These are phyloP conservation scores for Cryphonectria radicalis DNA, from an alignment of 2,329 filamentous ascomycete genomes.

Conservation along the genomic window DNA sequence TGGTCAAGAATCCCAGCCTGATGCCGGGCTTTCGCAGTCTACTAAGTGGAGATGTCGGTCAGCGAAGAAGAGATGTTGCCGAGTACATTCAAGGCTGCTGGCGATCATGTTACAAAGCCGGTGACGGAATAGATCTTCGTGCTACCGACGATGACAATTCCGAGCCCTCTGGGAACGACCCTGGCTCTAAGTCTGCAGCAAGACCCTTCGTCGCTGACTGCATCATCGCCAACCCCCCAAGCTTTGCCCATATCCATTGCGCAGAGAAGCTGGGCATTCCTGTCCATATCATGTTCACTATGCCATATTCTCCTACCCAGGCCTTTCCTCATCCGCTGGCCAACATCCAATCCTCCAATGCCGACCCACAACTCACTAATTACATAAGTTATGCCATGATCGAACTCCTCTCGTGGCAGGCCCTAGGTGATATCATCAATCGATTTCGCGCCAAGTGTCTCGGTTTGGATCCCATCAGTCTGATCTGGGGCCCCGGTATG, in stretches of 20 bases:
- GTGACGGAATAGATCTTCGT: no score
- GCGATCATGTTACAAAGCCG: slow-evolving; percentile 69
- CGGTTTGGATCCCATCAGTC: slow-evolving; percentile 75
- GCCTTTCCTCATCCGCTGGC: slow-evolving; percentile 86
- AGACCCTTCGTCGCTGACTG: slow-evolving; percentile 81
- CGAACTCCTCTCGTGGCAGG: slow-evolving; percentile 93
- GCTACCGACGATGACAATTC: slow-evolving; percentile 71
- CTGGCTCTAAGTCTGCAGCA: no score
- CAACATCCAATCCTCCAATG: slow-evolving; percentile 71
- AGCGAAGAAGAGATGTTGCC: slow-evolving; percentile 73
- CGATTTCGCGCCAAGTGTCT: slow-evolving; percentile 45
- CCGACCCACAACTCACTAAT: slow-evolving; percentile 75
- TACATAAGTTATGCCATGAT: slow-evolving; percentile 83
- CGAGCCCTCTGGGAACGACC: slow-evolving; percentile 29
- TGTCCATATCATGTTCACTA: slow-evolving; percentile 89
- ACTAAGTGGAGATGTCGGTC: slow-evolving; percentile 75
- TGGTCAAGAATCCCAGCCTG: slow-evolving; percentile 86
- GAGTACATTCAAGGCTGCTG: slow-evolving; percentile 85
- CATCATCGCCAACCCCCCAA: slow-evolving; percentile 79
- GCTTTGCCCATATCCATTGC: slow-evolving; percentile 75
- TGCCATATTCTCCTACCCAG: slow-evolving; percentile 88
- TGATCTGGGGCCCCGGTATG: slow-evolving; percentile 80
- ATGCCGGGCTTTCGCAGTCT: slow-evolving; percentile 82
- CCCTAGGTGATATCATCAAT: slow-evolving; percentile 88
- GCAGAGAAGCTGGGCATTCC: slow-evolving; percentile 77